A percentile compares a stretch with the other conserved stretches of the same genome.
These are phyloP conservation scores for Boletus vermiculosoides DNA, from an alignment of 768 basidiomycete genomes.

Conservation along the genomic window DNA sequence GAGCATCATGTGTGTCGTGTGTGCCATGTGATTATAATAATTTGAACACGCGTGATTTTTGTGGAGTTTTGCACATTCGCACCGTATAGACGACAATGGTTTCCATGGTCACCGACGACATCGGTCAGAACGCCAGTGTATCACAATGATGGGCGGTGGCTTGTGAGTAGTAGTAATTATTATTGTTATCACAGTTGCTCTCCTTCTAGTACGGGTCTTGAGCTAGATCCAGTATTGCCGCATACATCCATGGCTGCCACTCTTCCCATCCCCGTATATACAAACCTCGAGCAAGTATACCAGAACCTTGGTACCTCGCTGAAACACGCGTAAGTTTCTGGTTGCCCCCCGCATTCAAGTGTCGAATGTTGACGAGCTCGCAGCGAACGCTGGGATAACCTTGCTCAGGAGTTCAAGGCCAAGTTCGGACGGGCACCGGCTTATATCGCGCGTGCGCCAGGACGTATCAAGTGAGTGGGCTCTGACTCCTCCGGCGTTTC, in stretches of 20 bases:
- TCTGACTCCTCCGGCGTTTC: not conserved
- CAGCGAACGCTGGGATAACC: constrained; percentile 57
- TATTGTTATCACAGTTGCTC: not conserved
- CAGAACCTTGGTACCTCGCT: constrained; percentile 51
- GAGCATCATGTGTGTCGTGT: no score
- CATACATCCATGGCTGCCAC: constrained; percentile 48
- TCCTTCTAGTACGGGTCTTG: not conserved
- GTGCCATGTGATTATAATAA: no score
- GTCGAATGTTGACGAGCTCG: not conserved
- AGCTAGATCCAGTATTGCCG: not conserved
- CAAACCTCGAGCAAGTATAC: constrained; percentile 55
- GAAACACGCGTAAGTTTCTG: constrained; percentile 43
- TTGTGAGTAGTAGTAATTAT: no score
- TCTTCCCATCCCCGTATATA: constrained; percentile 60
- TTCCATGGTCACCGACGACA: no score
- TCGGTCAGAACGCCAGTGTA: no score
- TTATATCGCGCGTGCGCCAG: constrained; percentile 75
- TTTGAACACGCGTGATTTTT: no score
- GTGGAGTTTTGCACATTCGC: no score
- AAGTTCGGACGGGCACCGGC: constrained; percentile 66
- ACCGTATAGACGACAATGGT: no score
- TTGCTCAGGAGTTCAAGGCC: constrained; percentile 58
- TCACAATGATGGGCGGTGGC: no score
- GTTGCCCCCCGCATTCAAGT: not conserved
- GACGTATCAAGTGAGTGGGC: constrained; percentile 67